Percentiles rank a stretch among this genome's conserved stretches.
Conservation (phyloP, 202 grass and related monocot genomes). For the Schoenoplectus tabernaemontani region DNA sequence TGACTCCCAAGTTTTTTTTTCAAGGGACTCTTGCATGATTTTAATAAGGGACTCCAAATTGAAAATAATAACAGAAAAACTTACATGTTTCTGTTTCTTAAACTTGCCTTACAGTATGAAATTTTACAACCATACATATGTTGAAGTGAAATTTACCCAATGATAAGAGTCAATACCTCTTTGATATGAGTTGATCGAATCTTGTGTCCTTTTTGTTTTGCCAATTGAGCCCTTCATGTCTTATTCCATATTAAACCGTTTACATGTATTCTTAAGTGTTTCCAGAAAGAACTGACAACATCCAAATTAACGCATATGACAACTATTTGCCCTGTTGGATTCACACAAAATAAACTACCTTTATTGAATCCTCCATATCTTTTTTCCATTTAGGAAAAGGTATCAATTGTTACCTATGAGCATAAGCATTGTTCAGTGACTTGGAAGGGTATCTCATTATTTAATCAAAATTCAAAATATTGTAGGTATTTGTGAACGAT, state of each 20-base stretch:
- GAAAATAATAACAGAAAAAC: background rate
- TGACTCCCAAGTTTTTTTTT: background rate
- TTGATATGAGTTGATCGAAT: background rate
- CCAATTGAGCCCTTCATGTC: background rate
- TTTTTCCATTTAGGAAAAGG: background rate
- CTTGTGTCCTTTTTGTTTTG: background rate
- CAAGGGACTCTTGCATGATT: background rate
- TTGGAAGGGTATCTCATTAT: background rate
- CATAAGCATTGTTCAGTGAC: background rate
- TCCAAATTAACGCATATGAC: slow-evolving; percentile 1
- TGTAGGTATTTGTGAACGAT: slow-evolving; percentile 86
- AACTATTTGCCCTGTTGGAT: background rate
- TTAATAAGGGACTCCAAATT: background rate
- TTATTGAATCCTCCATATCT: background rate
- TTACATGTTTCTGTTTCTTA: background rate
- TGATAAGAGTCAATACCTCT: background rate
- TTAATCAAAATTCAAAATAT: background rate
- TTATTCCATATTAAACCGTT: background rate
- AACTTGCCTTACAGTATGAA: background rate
- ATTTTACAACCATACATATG: background rate
- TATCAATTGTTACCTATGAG: background rate
- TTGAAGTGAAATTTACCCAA: background rate
- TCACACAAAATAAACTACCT: background rate
- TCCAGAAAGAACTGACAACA: background rate
- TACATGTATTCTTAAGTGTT: background rate